phyloP scores from a whole-genome alignment of 2,329 filamentous ascomycete species.

The Ceratocystis albifundus region DNA sequence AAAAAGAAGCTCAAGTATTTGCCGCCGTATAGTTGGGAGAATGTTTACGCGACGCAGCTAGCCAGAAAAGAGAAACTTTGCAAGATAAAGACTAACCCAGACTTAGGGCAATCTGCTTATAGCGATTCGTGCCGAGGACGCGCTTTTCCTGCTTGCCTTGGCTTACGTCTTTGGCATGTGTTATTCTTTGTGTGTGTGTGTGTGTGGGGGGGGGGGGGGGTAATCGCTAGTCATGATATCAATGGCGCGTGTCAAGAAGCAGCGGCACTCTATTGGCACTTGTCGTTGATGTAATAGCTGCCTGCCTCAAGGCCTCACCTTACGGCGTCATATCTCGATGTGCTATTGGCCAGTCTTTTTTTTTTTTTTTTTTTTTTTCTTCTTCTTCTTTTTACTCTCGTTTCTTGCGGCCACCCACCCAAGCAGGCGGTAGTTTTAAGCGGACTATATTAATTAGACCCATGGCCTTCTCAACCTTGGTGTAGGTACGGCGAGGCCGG shows the following conservation, averaged over 20 bases:
- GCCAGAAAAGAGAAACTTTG: background rate
- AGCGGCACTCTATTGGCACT: slow-evolving; percentile 4
- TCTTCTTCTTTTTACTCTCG: background rate
- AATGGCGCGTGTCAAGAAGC: background rate
- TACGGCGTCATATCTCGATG: background rate
- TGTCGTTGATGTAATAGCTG: background rate
- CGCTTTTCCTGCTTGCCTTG: background rate
- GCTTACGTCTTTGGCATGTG: slow-evolving; percentile 2
- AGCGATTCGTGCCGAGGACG: background rate
- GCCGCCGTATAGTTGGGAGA: background rate
- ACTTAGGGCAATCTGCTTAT: no score
- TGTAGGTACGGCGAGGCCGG: background rate
- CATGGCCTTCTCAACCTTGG: background rate
- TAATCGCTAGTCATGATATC: background rate
- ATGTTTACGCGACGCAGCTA: background rate
- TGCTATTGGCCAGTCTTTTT: background rate
- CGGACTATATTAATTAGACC: background rate
- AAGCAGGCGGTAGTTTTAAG: background rate
- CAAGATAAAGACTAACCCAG: background rate
- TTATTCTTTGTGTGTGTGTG: background rate
- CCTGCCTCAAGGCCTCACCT: background rate
- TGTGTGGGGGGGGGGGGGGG: no score
- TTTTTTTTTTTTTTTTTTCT: background rate
- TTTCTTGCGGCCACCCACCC: background rate
- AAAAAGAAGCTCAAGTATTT: no score